Evolutionary conservation across 768 basidiomycete genomes (phyloP).

Genomic region (Suillus fuscotomentosus): DNA sequence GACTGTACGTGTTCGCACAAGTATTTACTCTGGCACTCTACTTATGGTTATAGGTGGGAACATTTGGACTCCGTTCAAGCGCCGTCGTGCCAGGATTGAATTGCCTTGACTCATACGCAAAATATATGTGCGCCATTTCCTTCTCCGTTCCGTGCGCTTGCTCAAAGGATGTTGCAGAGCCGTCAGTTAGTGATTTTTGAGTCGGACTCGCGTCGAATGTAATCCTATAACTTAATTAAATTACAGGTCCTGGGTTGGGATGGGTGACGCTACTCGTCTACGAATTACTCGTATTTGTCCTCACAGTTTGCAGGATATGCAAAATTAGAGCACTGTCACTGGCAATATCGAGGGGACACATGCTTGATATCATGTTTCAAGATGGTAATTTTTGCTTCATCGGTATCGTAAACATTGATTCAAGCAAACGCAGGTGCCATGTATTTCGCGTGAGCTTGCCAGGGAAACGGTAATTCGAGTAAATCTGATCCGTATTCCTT

Average conservation of each 20-base stretch:
- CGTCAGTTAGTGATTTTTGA: neutral
- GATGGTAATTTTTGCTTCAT: constrained; percentile 40
- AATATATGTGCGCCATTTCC: neutral
- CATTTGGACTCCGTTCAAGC: neutral
- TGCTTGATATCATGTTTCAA: constrained; percentile 43
- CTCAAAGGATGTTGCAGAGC: neutral
- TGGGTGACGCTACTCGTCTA: constrained; percentile 56
- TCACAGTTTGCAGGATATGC: constrained; percentile 48
- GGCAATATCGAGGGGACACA: constrained; percentile 27
- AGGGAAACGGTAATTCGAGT: neutral
- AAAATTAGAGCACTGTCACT: constrained; percentile 24
- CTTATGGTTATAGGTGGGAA: neutral
- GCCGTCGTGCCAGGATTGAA: neutral
- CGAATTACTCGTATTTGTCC: constrained; percentile 44
- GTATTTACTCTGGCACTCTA: neutral
- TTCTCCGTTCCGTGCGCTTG: neutral
- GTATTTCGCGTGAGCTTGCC: constrained; percentile 50
- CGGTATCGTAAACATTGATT: neutral
- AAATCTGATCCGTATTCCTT: neutral
- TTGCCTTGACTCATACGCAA: neutral
- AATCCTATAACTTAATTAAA: neutral
- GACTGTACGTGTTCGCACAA: constrained; percentile 33
- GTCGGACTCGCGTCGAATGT: neutral
- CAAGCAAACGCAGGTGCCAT: constrained; percentile 40
- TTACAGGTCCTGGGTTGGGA: constrained; percentile 30